A percentile compares a stretch with the other conserved stretches of the same genome.
Evolutionary conservation across 2,329 filamentous ascomycete genomes (phyloP).

Genomic region (Botryotinia narcissicola): DNA sequence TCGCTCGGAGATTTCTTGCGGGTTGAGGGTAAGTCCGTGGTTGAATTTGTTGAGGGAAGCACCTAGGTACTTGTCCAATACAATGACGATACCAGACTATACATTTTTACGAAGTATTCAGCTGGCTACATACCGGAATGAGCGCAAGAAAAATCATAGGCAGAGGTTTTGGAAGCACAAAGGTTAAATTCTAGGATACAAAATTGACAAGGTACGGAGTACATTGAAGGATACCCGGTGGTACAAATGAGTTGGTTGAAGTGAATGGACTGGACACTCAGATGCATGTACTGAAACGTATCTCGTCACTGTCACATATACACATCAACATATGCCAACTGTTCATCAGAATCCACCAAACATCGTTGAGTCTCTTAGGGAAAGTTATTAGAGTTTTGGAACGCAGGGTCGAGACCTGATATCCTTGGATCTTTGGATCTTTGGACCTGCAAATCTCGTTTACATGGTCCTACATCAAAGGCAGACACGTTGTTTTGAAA

Average conservation of each 20-base stretch:
- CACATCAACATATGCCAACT: background rate
- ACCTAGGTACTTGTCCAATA: background rate
- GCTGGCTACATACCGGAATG: background rate
- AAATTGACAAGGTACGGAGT: background rate
- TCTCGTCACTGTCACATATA: constrained; percentile 4
- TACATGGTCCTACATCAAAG: too few species aligned
- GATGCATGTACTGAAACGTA: background rate
- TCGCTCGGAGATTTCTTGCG: background rate
- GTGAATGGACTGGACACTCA: background rate
- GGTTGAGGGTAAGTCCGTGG: constrained; percentile 1
- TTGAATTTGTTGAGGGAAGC: background rate
- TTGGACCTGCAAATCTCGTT: background rate
- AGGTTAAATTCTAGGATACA: background rate
- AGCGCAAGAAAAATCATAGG: background rate
- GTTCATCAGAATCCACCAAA: background rate
- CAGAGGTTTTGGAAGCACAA: background rate
- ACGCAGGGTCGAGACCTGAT: background rate
- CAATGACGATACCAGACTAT: background rate
- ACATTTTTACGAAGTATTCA: background rate
- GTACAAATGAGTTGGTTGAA: background rate
- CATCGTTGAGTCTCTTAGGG: too few species aligned
- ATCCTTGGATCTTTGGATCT: background rate
- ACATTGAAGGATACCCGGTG: background rate
- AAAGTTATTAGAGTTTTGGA: background rate
- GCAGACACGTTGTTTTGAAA: background rate